Percentiles rank a stretch among this genome's conserved stretches.
Conservation (phyloP, 2,329 filamentous ascomycete genomes). For the Fusarium avenaceum region DNA sequence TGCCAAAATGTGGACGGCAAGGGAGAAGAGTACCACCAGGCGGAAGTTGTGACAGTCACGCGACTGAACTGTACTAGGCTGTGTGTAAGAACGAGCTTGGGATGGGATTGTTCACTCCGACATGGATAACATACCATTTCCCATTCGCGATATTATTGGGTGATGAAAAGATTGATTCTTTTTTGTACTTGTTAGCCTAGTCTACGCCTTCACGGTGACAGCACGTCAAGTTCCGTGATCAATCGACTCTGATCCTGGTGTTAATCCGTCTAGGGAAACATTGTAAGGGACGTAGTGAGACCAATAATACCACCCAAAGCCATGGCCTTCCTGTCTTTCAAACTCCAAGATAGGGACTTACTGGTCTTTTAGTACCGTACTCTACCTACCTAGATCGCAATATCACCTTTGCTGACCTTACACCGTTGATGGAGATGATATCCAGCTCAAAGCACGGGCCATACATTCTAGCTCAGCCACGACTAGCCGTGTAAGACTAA, state of each 20-base stretch:
- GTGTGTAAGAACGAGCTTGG: conserved; percentile 16
- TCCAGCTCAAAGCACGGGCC: neutral
- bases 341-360: neutral
- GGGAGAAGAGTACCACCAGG: conserved; percentile 29
- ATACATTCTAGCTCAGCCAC: conserved; percentile 19
- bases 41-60: conserved; percentile 21
- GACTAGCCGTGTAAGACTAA: neutral
- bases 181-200: no score
- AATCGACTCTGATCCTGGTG: no score
- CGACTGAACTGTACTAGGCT: conserved; percentile 28
- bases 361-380: neutral
- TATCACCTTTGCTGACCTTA: neutral
- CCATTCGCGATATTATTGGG: no score
- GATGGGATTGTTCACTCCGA: neutral
- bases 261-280: no score
- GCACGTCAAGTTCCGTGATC: no score
- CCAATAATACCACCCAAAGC: no score
- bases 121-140: neutral
- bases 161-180: no score
- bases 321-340: neutral
- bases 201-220: no score
- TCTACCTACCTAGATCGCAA: no score
- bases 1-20: conserved; percentile 26
- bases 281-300: no score
- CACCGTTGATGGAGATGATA: neutral